A percentile compares a stretch with the other conserved stretches of the same genome.
phyloP scores from a whole-genome alignment of 768 basidiomycete species.

The Amanita pallidorosea region DNA sequence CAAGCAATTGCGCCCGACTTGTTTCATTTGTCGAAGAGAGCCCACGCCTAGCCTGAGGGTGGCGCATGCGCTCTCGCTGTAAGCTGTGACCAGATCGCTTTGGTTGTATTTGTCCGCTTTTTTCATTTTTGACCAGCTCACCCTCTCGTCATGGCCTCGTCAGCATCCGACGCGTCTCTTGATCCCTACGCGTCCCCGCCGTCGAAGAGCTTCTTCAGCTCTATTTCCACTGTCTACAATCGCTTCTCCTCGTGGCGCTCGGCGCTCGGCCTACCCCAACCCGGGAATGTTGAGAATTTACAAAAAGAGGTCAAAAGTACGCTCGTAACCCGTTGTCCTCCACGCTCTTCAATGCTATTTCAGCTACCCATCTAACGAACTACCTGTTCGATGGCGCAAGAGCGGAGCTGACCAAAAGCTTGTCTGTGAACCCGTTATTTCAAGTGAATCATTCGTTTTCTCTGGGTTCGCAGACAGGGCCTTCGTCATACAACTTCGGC shows the following conservation, averaged over 20 bases:
- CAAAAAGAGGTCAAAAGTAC: slow-evolving; percentile 88
- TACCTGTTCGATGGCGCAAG: slow-evolving; percentile 96
- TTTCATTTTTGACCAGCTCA: slow-evolving; percentile 26
- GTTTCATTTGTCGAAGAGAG: too few relatives aligned
- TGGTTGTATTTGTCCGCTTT: slow-evolving; percentile 29
- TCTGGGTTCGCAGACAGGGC: slow-evolving; percentile 74
- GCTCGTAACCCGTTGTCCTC: slow-evolving; percentile 13
- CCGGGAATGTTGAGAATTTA: slow-evolving; percentile 89
- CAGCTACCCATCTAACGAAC: slow-evolving; percentile 87
- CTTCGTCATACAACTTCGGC: slow-evolving; percentile 90
- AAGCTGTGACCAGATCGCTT: slow-evolving; percentile 7
- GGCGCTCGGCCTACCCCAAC: slow-evolving; percentile 74
- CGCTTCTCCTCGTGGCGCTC: slow-evolving; percentile 77
- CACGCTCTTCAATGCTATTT: slow-evolving; percentile 3
- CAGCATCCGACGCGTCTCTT: slow-evolving; percentile 17
- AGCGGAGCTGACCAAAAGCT: slow-evolving; percentile 89
- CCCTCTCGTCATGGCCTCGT: slow-evolving; percentile 14
- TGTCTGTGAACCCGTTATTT: slow-evolving; percentile 92
- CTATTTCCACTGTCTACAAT: slow-evolving; percentile 49
- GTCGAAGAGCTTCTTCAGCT: slow-evolving; percentile 27
- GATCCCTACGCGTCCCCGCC: slow-evolving; percentile 24
- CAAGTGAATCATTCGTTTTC: slow-evolving; percentile 96
- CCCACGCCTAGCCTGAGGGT: too few relatives aligned
- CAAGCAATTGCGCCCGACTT: too few relatives aligned
- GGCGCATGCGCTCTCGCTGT: too few relatives aligned